Evolutionary conservation across 2,329 filamentous ascomycete species (phyloP).

Genomic region (Parastagonospora nodorum): DNA sequence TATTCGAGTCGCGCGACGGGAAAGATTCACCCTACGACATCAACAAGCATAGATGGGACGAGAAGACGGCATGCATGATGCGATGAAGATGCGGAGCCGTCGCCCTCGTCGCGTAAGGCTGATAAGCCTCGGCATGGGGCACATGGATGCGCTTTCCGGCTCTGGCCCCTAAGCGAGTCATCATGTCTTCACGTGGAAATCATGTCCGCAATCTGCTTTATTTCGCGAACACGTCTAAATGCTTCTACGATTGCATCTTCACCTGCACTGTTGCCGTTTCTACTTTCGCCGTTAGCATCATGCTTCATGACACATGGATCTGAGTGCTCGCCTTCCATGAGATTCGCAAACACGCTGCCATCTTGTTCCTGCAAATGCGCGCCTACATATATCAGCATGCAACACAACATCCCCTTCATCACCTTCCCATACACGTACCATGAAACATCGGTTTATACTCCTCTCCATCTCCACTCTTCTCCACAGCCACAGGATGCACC

Average conservation of each 20-base stretch:
- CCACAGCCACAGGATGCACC: constrained; percentile 19
- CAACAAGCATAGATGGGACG: background rate
- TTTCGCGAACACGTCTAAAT: background rate
- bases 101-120: constrained; percentile 4
- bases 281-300: constrained; percentile 6
- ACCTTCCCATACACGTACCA: constrained; percentile 10
- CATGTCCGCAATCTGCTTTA: background rate
- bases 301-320: background rate
- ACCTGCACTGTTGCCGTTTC: constrained; percentile 10
- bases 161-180: constrained; percentile 12
- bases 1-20: background rate
- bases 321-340: constrained; percentile 18
- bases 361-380: constrained; percentile 18
- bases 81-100: constrained; percentile 16
- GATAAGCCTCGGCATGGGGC: constrained; percentile 4
- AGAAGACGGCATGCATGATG: constrained; percentile 18
- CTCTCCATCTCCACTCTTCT: constrained; percentile 20
- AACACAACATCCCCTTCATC: background rate
- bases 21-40: background rate
- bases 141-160: background rate
- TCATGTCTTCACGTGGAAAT: constrained; percentile 5
- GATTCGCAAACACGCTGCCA: constrained; percentile 20
- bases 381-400: constrained; percentile 2
- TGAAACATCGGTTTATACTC: constrained; percentile 22
- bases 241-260: constrained; percentile 9